Percentiles rank a stretch among this genome's conserved stretches.
These are phyloP conservation scores for Stylonectria norvegica DNA, from an alignment of 2,329 filamentous ascomycete species.

Conservation along the genomic window DNA sequence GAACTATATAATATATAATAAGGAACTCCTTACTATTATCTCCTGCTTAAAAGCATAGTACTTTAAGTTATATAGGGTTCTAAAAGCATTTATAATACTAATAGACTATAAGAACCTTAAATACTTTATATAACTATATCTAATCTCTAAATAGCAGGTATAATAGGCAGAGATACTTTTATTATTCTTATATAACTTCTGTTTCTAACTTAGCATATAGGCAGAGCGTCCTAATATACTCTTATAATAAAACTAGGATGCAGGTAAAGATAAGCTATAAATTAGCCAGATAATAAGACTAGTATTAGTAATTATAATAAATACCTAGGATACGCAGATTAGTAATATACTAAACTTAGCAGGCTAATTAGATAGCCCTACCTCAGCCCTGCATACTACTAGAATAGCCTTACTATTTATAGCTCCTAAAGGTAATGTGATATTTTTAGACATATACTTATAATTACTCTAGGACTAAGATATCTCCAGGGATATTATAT, in stretches of 20 bases:
- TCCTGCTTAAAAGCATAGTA: conserved; percentile 8
- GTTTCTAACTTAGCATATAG: not conserved
- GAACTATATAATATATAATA: conserved; percentile 14
- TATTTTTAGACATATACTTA: not conserved
- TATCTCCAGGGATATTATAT: not conserved
- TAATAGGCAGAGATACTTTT: conserved; percentile 1
- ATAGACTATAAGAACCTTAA: conserved; percentile 13
- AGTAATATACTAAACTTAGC: not conserved
- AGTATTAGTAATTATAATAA: not conserved
- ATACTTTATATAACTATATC: conserved; percentile 9
- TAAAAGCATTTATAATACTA: conserved; percentile 5
- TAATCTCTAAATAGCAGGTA: not conserved
- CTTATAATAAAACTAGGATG: not conserved
- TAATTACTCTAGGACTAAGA: not conserved
- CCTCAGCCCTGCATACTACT: too few relatives aligned
- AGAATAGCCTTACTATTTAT: too few relatives aligned
- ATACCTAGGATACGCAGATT: not conserved
- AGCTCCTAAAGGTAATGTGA: not conserved
- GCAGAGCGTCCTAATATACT: not conserved
- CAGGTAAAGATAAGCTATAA: not conserved
- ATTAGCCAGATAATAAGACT: not conserved
- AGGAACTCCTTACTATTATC: conserved; percentile 9
- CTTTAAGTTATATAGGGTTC: conserved; percentile 4
- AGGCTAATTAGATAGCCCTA: not conserved
- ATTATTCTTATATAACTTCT: not conserved